These are phyloP conservation scores for Venturiaceae sp. DNA, from an alignment of 2,329 filamentous ascomycete genomes.

Conservation along the genomic window DNA sequence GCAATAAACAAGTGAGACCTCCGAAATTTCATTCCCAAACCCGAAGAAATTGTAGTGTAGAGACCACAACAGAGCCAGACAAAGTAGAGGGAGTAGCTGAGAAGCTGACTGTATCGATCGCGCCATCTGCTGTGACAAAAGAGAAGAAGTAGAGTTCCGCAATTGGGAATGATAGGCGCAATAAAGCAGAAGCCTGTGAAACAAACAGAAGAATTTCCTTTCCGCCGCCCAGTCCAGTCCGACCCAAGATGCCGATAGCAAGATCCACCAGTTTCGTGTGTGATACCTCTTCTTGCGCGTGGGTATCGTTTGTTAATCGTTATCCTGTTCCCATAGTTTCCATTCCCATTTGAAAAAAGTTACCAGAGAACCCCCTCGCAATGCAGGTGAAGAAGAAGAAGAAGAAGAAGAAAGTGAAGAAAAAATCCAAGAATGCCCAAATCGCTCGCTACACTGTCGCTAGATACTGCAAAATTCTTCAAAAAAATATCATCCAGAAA, in stretches of 20 bases:
- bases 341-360: background rate
- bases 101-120: background rate
- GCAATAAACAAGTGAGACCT: background rate
- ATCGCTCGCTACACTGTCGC: background rate
- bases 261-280: background rate
- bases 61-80: conserved; percentile 1
- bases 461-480: background rate
- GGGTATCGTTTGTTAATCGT: conserved; percentile 1
- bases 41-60: background rate
- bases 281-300: background rate
- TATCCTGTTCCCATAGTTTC: background rate
- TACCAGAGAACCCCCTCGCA: background rate
- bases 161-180: background rate
- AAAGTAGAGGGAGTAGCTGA: background rate
- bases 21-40: too few relatives aligned
- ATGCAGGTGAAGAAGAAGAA: background rate
- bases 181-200: background rate
- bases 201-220: background rate
- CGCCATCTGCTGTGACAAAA: background rate
- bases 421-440: background rate
- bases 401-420: background rate
- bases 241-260: background rate
- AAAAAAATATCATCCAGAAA: background rate
- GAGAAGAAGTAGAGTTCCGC: background rate
- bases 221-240: background rate